Base-by-base conservation (phyloP, 2,329 filamentous ascomycete genomes). In the Pseudocercospora fijiensis region DNA sequence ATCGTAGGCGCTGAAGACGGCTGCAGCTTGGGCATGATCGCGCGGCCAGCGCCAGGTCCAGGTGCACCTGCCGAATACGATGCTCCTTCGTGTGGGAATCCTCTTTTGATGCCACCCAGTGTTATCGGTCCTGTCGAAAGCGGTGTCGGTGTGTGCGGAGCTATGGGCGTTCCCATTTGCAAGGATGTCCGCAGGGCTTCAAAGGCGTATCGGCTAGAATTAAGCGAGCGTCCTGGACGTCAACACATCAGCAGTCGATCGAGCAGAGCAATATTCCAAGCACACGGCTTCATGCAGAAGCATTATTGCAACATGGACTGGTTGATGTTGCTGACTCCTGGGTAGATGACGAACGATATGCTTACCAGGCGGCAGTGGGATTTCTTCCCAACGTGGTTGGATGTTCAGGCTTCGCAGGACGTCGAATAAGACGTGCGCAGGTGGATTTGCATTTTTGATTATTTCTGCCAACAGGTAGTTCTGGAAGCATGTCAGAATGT, bases 281-380 rank as follows among this genome's bases (percentile, higher is more conserved):
- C 24, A 13, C 28, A 26, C 4, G n/a, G 20, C 24, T 22, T 6
- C 24, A 18, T 52, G 24, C 24, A 26, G 49, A 26, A 26, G 13
- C 22, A 52, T 18, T 6, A 24, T 18, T 6, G 16, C 22, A 52
- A n/a, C 24, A 52, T 52, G 49, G 37, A 55, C 41, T 33, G 55
- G 20, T 67, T 61, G 61, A 61, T 61, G 37, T 59, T 30, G 24
- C 24, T 57, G 13, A n/a, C 6, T 43, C 33, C 22, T 20, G 26
- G 43, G 52, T 47, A 37, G 51, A 43, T 51, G 27, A 20, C 30
- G 24, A 33, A 51, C 55, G 43, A 37, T 43, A 43, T 43, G 70
- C 79, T 69, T 76, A 84, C 83, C 82, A 71, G 75, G 75, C 66
- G 83, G 83, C 64, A 84, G 74, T 45, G 80, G 75, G 67, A 81